Conservation (phyloP, 371 early-diverging fungal genomes). For the Apophysomyces elegans region DNA sequence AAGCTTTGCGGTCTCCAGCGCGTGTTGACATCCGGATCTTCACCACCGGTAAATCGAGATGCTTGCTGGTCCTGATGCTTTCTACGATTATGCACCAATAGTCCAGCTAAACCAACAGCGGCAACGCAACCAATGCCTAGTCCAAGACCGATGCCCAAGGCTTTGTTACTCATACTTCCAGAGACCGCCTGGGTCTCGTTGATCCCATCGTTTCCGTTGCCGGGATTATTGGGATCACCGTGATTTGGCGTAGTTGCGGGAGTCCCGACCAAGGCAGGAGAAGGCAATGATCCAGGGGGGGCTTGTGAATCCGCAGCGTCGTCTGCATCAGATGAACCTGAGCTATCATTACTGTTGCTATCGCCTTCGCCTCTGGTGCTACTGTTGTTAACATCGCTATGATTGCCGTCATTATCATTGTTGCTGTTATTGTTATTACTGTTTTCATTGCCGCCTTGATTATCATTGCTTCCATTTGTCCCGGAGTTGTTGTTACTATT, state of each 20-base stretch:
- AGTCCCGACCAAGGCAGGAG: slow-evolving; percentile 11
- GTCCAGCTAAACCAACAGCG: slow-evolving; percentile 45
- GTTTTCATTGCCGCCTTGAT: neutral
- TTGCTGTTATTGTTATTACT: neutral
- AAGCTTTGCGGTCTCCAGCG: slow-evolving; percentile 55
- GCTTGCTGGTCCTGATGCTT: slow-evolving; percentile 18
- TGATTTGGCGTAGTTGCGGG: neutral
- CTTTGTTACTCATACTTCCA: slow-evolving; percentile 31
- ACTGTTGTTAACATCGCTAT: slow-evolving; percentile 3
- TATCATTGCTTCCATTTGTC: neutral
- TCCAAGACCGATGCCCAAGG: slow-evolving; percentile 50
- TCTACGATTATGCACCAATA: slow-evolving; percentile 36
- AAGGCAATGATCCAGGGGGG: slow-evolving; percentile 1
- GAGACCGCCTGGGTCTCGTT: slow-evolving; percentile 30
- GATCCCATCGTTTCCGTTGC: slow-evolving; percentile 7
- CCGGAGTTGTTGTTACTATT: neutral
- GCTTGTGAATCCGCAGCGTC: slow-evolving; percentile 3
- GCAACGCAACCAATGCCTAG: slow-evolving; percentile 49
- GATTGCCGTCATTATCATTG: slow-evolving; percentile 7
- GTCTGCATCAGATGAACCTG: neutral
- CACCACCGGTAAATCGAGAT: neutral
- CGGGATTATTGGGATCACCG: slow-evolving; percentile 10
- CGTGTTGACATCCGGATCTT: slow-evolving; percentile 28
- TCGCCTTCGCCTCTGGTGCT: neutral
- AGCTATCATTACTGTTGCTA: slow-evolving; percentile 7